Percentiles rank a stretch among this genome's conserved stretches.
Evolutionary conservation across 495 filamentous ascomycete species (phyloP).

Genomic region (Aspergillus haitiensis): DNA sequence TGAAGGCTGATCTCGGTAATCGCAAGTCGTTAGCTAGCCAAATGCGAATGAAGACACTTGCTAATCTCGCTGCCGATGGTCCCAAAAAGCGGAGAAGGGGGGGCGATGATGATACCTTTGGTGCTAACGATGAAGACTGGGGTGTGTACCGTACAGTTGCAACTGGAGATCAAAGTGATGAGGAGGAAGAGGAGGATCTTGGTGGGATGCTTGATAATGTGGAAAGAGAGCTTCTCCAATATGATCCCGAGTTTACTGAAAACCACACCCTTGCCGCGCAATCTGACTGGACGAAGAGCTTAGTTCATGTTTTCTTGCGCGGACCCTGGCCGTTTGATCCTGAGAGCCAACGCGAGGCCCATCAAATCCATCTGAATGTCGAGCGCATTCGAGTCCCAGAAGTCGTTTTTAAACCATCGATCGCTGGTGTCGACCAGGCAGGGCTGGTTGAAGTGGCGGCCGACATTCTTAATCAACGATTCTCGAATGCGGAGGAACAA

Average conservation of each 20-base stretch:
- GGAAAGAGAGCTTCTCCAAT: conserved; percentile 79
- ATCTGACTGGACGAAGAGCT: conserved; percentile 86
- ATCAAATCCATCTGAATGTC: conserved; percentile 93
- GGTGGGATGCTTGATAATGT: conserved; percentile 66
- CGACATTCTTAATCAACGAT: conserved; percentile 78
- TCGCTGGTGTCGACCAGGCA: conserved; percentile 93
- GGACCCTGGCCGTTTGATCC: conserved; percentile 85
- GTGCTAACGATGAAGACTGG: conserved; percentile 97
- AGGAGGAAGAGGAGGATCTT: conserved; percentile 85
- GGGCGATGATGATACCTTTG: conserved; percentile 85
- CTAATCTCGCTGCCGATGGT: conserved; percentile 89
- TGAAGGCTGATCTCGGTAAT: conserved; percentile 91
- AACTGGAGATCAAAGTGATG: conserved; percentile 71
- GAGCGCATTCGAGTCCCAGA: conserved; percentile 96
- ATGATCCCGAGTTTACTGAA: conserved; percentile 86
- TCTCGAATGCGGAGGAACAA: conserved; percentile 57
- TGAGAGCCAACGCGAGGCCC: conserved; percentile 72
- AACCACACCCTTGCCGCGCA: conserved; percentile 89
- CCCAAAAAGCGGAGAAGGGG: conserved; percentile 82
- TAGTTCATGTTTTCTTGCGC: conserved; percentile 84
- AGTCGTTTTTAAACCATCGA: conserved; percentile 91
- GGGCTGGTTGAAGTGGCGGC: conserved; percentile 87
- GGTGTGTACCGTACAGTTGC: conserved; percentile 90
- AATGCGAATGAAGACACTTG: conserved; percentile 97
- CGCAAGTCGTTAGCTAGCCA: conserved; percentile 93